Evolutionary conservation across 108 stramenopile species (phyloP).

Genomic region (Pseudonitzschia pungens): DNA sequence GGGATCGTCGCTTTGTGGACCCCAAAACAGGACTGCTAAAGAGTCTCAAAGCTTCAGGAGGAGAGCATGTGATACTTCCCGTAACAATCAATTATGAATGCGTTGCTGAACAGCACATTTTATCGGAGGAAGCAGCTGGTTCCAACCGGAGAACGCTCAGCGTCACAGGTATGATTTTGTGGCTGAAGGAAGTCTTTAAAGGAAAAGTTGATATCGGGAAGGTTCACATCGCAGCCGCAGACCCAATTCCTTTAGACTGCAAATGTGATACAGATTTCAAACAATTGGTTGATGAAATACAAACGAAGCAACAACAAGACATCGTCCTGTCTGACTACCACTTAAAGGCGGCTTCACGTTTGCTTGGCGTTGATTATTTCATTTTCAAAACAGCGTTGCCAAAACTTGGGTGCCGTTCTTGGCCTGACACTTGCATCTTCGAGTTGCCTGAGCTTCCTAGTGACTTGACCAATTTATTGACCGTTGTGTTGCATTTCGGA

Average conservation of each 20-base stretch:
- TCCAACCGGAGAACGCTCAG: slow-evolving; percentile 20
- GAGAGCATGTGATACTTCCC: slow-evolving; percentile 63
- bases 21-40: slow-evolving; percentile 85
- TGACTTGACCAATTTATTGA: slow-evolving; percentile 39
- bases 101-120: slow-evolving; percentile 69
- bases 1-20: slow-evolving; percentile 71
- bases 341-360: slow-evolving; percentile 48
- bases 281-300: slow-evolving; percentile 47
- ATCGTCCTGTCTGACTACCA: slow-evolving; percentile 67
- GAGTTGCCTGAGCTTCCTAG: slow-evolving; percentile 22
- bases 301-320: slow-evolving; percentile 51
- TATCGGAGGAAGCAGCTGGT: slow-evolving; percentile 53
- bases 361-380: slow-evolving; percentile 41
- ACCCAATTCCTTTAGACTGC: slow-evolving; percentile 41
- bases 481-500: slow-evolving; percentile 64
- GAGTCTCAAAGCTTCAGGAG: slow-evolving; percentile 47
- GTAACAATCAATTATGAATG: slow-evolving; percentile 84
- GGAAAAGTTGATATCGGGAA: slow-evolving; percentile 67
- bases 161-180: slow-evolving; percentile 22
- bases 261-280: slow-evolving; percentile 17
- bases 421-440: slow-evolving; percentile 1
- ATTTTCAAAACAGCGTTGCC: slow-evolving; percentile 41
- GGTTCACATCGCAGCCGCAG: slow-evolving; percentile 69
- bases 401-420: slow-evolving; percentile 45
- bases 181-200: slow-evolving; percentile 34